Base-by-base conservation (phyloP, 2,329 filamentous ascomycete species). In the Trichoderma simmonsii region DNA sequence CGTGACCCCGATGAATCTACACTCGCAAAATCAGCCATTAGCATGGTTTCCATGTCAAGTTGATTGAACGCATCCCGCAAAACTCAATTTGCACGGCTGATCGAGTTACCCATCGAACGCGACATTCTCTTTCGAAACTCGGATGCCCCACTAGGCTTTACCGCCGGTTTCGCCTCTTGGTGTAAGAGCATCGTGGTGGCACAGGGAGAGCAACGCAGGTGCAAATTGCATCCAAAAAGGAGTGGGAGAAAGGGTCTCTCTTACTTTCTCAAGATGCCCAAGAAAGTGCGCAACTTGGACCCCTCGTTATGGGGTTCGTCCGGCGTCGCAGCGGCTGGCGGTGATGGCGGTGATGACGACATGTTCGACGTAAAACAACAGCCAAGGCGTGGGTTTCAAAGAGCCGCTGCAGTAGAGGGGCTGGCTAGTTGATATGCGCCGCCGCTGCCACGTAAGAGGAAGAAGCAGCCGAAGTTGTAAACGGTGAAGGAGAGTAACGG, bases 1-100 rank as follows among this genome's bases (percentile, higher is more conserved):
- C 76, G 95, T 87, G 71, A 99, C 96, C 76, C 96, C 96, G 78
- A 98, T 94, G 83, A 98, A 98, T 81, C 95, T 97, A 82, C 71
- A 14, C 28, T 73, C 39, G 34, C 43, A 15, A 54, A 36, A 36
- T 11, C 6, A 71, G 26, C 51, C 63, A 24, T 65, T 70, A 72
- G 59, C 59, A 39, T 43, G 54, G 21, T 4, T 32, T 32, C 54
- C 26, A 21, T 28, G 7, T 15, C 34, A 4, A 26, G n/a, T 36
- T 34, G 18, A 12, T 12, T 9, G 15, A 6, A 32, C 7, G 26
- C 12, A 60, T 60, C 65, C 34, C 2, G 32, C 39, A 7, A 48
- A 28, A 60, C 4, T 24, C 65, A 68, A 48, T 68, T 26, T 14
- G 65, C 65, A 60, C 6, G 4, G 14, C 34, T 48, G 4, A 30